Evolutionary conservation across 2,329 filamentous ascomycete species (phyloP), one percentile per base, ranked within the genome.

Genomic region (Amphichorda felina): DNA sequence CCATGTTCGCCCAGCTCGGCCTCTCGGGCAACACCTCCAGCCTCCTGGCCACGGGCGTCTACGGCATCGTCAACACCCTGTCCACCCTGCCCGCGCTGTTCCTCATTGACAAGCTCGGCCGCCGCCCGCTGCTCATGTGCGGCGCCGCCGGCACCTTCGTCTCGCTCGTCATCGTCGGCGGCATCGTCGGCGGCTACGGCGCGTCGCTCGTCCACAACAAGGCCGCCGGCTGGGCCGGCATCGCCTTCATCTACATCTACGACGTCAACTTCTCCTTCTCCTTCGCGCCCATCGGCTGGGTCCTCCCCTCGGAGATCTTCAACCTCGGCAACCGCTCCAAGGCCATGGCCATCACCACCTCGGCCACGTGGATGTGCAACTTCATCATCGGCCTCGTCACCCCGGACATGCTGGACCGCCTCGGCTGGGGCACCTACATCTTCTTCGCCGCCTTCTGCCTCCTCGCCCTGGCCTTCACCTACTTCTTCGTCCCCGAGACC

Each of bases 221-320:
- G 13, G 50, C 56, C 2, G 63, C 72, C 0, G 57, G 58, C n/a
- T 68, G 60, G 38, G 67, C 67, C 2, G 71, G 79, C 41, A 79
- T 81, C 42, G 71, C 72, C 15, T 79, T 79, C 45, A 74, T 68
- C 34, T 80, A 79, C 49, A 61, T 80, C 13, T 64, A 80, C 39
- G 72, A 79, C 46, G 64, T 78, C 44, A 61, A 75, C 42, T 80
- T 80, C 48, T 69, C 72, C 2, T 58, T 78, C n/a, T 79, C 74
- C 0, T 63, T 76, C 14, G 75, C 73, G 0, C 74, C 75, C 1
- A 70, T 77, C 3, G 72, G 68, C 36, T 80, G 76, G 75, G 67
- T 79, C 30, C 78, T 80, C 41, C 70, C 72, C 0, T 70, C 74
- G 4, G 76, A 81, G 50, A 68, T 79, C 24, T 79, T 72, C 57